A percentile compares a stretch with the other conserved stretches of the same genome.
Conservation (phyloP, 2,329 filamentous ascomycete genomes). For the Venturia asperata region DNA sequence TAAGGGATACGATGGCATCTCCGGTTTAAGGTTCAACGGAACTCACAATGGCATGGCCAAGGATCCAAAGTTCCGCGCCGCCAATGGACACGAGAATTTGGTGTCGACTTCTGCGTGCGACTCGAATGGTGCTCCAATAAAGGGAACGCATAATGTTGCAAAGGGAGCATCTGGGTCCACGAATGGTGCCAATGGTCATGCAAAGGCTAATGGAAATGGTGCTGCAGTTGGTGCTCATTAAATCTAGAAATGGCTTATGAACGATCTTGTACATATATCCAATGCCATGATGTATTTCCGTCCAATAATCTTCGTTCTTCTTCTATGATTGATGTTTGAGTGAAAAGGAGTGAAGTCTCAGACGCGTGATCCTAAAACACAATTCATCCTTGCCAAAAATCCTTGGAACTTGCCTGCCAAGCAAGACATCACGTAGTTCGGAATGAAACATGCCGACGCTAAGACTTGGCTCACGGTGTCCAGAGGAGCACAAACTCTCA, state of each 20-base stretch:
- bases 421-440: background rate
- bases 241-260: background rate
- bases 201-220: background rate
- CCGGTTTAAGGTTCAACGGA: conserved; percentile 51
- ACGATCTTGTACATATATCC: background rate
- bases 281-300: background rate
- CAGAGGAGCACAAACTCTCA: background rate
- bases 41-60: conserved; percentile 55
- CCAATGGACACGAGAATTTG: conserved; percentile 36
- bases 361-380: background rate
- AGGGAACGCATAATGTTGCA: conserved; percentile 26
- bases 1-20: conserved; percentile 53
- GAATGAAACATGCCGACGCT: background rate
- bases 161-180: background rate
- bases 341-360: background rate
- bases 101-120: conserved; percentile 23
- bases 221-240: background rate
- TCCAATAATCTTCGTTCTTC: too few species aligned
- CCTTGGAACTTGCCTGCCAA: background rate
- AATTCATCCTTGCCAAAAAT: background rate
- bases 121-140: conserved; percentile 43
- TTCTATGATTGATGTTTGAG: too few species aligned
- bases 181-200: background rate
- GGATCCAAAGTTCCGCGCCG: conserved; percentile 39
- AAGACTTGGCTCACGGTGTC: background rate